Percentiles rank a stretch among this genome's conserved stretches.
Evolutionary conservation across 2,329 filamentous ascomycete genomes (phyloP).

Genomic region (Venturia oleaginea): DNA sequence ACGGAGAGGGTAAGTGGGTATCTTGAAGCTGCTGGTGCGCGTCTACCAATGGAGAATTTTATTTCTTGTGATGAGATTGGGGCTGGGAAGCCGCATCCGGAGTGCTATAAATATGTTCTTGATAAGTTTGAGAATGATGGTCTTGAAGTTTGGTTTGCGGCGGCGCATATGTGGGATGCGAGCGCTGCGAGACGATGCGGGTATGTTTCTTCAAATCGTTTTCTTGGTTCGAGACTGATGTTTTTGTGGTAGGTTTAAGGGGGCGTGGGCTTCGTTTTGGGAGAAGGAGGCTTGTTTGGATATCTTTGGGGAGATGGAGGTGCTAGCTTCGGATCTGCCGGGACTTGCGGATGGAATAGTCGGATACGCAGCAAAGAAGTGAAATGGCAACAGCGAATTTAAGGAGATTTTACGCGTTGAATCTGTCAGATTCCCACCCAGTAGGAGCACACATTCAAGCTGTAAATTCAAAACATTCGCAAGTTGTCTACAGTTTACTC

Average conservation of each 20-base stretch:
- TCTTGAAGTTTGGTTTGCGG: conserved; percentile 45
- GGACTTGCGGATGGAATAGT: conserved; percentile 39
- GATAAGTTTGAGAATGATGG: conserved; percentile 31
- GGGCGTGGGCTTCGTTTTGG: conserved; percentile 45
- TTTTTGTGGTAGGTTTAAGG: conserved; percentile 32
- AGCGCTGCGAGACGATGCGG: conserved; percentile 32
- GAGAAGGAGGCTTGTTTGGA: conserved; percentile 44
- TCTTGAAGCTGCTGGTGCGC: conserved; percentile 39
- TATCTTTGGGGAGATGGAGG: conserved; percentile 45
- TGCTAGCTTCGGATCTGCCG: conserved; percentile 37
- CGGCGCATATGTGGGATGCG: conserved; percentile 53
- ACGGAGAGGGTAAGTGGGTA: conserved; percentile 42
- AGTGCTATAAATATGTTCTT: conserved; percentile 37
- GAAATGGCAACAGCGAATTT: no score
- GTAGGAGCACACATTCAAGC: no score
- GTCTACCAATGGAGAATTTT: conserved; percentile 43
- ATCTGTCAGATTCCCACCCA: no score
- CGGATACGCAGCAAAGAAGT: neutral
- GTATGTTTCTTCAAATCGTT: neutral
- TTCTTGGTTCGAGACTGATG: neutral
- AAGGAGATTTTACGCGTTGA: no score
- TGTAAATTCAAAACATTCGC: no score
- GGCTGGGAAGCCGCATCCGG: conserved; percentile 42
- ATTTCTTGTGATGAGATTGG: conserved; percentile 41
- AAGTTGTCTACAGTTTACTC: conserved; percentile 15